phyloP scores from a whole-genome alignment of 371 early-diverging fungal species.

The Mucor mucedo region DNA sequence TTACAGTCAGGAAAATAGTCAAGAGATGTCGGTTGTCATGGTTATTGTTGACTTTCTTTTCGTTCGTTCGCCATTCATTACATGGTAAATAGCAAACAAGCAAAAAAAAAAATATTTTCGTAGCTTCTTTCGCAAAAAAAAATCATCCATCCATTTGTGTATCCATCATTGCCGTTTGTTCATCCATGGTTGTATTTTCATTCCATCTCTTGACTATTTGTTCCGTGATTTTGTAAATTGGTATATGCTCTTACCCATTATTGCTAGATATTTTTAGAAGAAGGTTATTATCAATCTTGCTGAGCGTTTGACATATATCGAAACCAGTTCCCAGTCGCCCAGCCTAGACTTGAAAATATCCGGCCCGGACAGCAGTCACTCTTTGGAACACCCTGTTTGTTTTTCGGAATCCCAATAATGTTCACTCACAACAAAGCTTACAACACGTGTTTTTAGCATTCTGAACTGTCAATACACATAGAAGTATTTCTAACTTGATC shows the following conservation, averaged over 20 bases:
- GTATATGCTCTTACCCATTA: slow-evolving; percentile 26
- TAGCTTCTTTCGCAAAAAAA: neutral
- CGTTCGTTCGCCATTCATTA: neutral
- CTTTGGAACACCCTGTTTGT: neutral
- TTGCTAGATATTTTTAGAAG: slow-evolving; percentile 35
- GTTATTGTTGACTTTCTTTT: too few species aligned
- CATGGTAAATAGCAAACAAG: neutral
- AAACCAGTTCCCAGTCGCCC: neutral
- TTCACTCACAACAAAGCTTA: too few species aligned
- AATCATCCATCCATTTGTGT: neutral
- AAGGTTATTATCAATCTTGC: slow-evolving; percentile 19
- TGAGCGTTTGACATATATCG: slow-evolving; percentile 16
- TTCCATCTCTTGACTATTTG: neutral
- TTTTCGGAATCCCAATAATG: too few species aligned
- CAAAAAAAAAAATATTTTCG: neutral
- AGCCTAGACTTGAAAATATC: neutral
- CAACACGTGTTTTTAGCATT: too few species aligned
- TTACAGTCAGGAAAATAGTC: too few species aligned
- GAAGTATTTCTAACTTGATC: too few species aligned
- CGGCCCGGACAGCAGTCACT: slow-evolving; percentile 16
- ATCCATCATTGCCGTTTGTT: neutral
- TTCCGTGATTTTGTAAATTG: neutral
- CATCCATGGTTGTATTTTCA: neutral
- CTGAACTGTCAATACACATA: too few species aligned
- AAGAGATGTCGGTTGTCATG: neutral